Base-by-base conservation (phyloP, 192 early-diverging fungal genomes). In the Phycomyces blakesleeanus region DNA sequence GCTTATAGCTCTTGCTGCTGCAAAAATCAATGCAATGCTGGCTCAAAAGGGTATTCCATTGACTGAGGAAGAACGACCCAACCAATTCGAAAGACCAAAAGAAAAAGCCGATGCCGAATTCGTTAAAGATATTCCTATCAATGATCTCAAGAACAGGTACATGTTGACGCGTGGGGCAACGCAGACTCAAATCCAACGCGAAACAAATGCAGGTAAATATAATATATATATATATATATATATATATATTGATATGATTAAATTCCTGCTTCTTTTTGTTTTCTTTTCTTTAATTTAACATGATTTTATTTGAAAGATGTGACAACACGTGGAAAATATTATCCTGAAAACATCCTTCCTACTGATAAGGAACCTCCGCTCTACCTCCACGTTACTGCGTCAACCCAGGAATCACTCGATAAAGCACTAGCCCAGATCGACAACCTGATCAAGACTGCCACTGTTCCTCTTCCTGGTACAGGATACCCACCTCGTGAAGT, bases 251-350 rank as follows among this genome's bases (percentile, higher is more conserved):
- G n/a, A n/a, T n/a, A n/a, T n/a, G n/a, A n/a, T n/a, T n/a, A n/a
- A n/a, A n/a, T n/a, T n/a, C n/a, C n/a, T n/a, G n/a, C n/a, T n/a
- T n/a, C n/a, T n/a, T n/a, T n/a, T n/a, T n/a, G n/a, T n/a, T n/a
- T n/a, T n/a, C n/a, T n/a, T n/a, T n/a, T n/a, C n/a, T n/a, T n/a
- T n/a, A n/a, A n/a, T n/a, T n/a, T n/a, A n/a, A n/a, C n/a, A n/a
- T n/a, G n/a, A n/a, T n/a, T n/a, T n/a, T n/a, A n/a, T n/a, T n/a
- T n/a, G n/a, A n/a, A n/a, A 72, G 87, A 87, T 66, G 81, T 95
- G 18, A 87, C 85, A 2, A 93, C 92, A n/a, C 75, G 87, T 40
- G 93, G 93, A 68, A 87, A 87, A 56, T 90, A 90, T 73, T 94
- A 93, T 71, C 74, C 83, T 25, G 83, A 94, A 66, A 68, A 81